Evolutionary conservation across 108 stramenopile species (phyloP).

Genomic region (Cyclostephanos tholiformis): DNA sequence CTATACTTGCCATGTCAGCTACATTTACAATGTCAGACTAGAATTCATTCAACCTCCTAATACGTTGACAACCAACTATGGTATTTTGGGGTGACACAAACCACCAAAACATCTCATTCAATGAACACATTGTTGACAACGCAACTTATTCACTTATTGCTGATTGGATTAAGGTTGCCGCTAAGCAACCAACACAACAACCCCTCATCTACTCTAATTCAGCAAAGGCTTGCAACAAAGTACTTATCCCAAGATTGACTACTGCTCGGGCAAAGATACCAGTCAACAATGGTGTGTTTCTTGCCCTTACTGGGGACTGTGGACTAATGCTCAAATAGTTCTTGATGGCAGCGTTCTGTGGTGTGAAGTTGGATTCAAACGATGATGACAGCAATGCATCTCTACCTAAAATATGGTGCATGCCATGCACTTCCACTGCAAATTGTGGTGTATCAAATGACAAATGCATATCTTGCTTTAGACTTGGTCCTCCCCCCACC

Average conservation of each 20-base stretch:
- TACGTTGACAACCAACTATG: not conserved
- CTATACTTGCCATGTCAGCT: conserved; percentile 8
- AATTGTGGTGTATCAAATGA: not conserved
- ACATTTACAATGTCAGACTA: conserved; percentile 3
- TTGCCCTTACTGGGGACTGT: conserved; percentile 10
- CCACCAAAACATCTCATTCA: not conserved
- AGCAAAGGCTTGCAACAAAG: not conserved
- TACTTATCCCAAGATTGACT: not conserved
- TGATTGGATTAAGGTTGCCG: not conserved
- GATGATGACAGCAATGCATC: not conserved
- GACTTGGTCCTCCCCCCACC: too few species aligned
- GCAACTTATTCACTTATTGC: not conserved
- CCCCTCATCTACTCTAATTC: too few species aligned
- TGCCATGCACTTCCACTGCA: not conserved
- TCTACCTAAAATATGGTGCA: not conserved
- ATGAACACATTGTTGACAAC: too few species aligned
- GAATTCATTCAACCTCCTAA: not conserved
- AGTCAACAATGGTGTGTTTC: not conserved
- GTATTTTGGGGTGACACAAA: not conserved
- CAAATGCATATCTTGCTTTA: not conserved
- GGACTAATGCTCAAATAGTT: conserved; percentile 18
- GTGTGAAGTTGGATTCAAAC: too few species aligned
- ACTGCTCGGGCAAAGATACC: not conserved
- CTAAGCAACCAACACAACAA: not conserved
- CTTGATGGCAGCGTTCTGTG: conserved; percentile 13